Conservation (phyloP, 768 basidiomycete species). For the Suillus subluteus region DNA sequence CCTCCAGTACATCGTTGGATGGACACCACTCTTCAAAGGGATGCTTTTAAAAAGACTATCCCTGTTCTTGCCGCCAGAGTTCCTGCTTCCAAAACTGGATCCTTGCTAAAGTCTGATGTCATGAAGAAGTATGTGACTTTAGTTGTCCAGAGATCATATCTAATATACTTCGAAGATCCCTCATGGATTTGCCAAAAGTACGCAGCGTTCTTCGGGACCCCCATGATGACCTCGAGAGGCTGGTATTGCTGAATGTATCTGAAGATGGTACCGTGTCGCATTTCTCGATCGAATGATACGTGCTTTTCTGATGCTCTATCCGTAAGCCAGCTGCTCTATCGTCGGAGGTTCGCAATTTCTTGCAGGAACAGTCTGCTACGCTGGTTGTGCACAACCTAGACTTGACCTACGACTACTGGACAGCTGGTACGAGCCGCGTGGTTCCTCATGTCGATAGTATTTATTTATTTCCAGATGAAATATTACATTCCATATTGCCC, state of each 20-base stretch:
- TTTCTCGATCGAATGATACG: background rate
- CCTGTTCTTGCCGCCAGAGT: slow-evolving; percentile 72
- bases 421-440: slow-evolving; percentile 59
- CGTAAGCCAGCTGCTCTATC: slow-evolving; percentile 73
- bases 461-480: slow-evolving; percentile 61
- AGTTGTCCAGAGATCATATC: slow-evolving; percentile 14
- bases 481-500: slow-evolving; percentile 82
- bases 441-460: slow-evolving; percentile 11
- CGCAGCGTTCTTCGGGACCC: slow-evolving; percentile 60
- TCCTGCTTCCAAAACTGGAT: slow-evolving; percentile 55
- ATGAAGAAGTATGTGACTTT: slow-evolving; percentile 56
- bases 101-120: slow-evolving; percentile 57
- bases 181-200: slow-evolving; percentile 73
- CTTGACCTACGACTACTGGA: slow-evolving; percentile 89
- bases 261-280: slow-evolving; percentile 53
- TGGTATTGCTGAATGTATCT: slow-evolving; percentile 68
- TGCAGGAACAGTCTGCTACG: slow-evolving; percentile 58
- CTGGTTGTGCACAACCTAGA: slow-evolving; percentile 63
- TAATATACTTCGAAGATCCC: slow-evolving; percentile 43
- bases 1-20: slow-evolving; percentile 57
- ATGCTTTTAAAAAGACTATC: slow-evolving; percentile 65
- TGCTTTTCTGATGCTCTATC: slow-evolving; percentile 23
- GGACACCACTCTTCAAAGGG: slow-evolving; percentile 57
- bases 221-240: slow-evolving; percentile 50
- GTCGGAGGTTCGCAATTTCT: slow-evolving; percentile 52